phyloP scores from a whole-genome alignment of 768 basidiomycete genomes.

The Amanita brunnescens region DNA sequence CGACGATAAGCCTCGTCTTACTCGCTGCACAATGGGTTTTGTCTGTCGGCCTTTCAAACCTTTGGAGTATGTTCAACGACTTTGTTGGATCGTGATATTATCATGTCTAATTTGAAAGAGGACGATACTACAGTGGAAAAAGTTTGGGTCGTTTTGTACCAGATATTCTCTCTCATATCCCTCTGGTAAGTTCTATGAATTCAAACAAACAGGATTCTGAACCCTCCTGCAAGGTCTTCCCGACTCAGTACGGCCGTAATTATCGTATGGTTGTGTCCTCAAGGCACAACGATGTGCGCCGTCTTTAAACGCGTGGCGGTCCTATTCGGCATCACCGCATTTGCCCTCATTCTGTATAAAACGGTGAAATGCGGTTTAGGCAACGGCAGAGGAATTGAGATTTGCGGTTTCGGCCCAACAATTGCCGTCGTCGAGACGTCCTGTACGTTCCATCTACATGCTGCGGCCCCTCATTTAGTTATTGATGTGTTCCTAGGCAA shows the following conservation, averaged over 20 bases:
- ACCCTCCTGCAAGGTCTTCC: constrained; percentile 4
- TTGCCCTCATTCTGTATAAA: constrained; percentile 10
- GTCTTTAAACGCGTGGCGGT: constrained; percentile 7
- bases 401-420: not conserved
- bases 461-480: not conserved
- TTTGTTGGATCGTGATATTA: not conserved
- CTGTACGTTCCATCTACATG: not conserved
- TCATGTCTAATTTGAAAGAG: not conserved
- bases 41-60: not conserved
- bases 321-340: constrained; percentile 8
- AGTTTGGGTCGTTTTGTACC: not conserved
- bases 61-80: not conserved
- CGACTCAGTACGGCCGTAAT: constrained; percentile 13
- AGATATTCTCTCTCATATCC: not conserved
- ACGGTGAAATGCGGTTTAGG: constrained; percentile 11
- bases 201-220: not conserved
- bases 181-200: constrained; percentile 4
- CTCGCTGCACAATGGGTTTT: not conserved
- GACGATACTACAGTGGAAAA: not conserved
- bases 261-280: constrained; percentile 14
- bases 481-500: constrained; percentile 13
- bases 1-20: constrained; percentile 5
- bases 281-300: constrained; percentile 9
- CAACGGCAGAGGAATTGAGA: not conserved
- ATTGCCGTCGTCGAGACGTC: not conserved